phyloP scores from a whole-genome alignment of 129 eudicot genomes.

The Flaveria robusta region DNA sequence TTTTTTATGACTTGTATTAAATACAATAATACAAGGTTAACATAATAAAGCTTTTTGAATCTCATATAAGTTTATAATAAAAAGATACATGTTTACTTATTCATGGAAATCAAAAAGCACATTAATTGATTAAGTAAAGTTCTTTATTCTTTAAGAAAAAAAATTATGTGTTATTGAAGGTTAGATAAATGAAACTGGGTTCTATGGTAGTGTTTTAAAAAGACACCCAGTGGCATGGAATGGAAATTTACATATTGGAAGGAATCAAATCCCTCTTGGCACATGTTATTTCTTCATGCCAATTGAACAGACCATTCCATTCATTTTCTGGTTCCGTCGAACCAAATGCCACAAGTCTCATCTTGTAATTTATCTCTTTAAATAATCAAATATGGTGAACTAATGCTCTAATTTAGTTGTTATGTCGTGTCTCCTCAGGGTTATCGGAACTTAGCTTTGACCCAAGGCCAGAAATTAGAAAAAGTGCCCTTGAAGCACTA shows the following conservation, averaged over 20 bases:
- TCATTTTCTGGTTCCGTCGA: background rate
- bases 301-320: background rate
- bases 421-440: slow-evolving; percentile 50
- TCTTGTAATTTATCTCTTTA: slow-evolving; percentile 1
- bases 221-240: background rate
- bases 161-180: background rate
- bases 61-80: background rate
- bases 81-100: background rate
- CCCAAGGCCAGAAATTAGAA: slow-evolving; percentile 86
- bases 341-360: background rate
- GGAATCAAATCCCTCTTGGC: background rate
- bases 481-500: slow-evolving; percentile 84
- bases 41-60: background rate
- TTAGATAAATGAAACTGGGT: background rate
- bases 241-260: background rate
- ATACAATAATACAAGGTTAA: background rate
- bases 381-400: background rate
- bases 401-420: slow-evolving; percentile 5
- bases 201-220: background rate
- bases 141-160: background rate
- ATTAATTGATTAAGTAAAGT: background rate
- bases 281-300: no score
- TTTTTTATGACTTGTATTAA: background rate
- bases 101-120: background rate
- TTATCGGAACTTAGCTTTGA: slow-evolving; percentile 97